Conservation (phyloP, 352 stramenopile species). For the Globisporangium splendens region DNA sequence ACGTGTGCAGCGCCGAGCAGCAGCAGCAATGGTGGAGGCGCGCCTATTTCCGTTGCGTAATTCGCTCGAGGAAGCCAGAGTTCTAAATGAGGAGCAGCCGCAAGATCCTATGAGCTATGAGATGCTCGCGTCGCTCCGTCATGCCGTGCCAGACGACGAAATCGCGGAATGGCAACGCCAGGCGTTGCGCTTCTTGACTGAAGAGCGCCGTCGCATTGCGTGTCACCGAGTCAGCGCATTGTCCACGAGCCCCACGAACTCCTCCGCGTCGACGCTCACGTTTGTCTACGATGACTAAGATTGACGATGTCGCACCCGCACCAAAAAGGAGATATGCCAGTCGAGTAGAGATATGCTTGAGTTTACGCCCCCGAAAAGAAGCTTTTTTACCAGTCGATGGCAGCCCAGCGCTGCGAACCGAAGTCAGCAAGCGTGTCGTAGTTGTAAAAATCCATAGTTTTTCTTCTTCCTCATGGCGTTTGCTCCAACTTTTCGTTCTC, state of each 20-base stretch:
- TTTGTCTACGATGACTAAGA: conserved; percentile 11
- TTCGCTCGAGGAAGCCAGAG: too few relatives aligned
- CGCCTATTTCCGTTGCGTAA: too few relatives aligned
- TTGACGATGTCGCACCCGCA: too few relatives aligned
- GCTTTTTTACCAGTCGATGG: too few relatives aligned
- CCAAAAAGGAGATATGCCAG: neutral
- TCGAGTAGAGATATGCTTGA: conserved; percentile 3
- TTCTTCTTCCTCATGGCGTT: too few relatives aligned
- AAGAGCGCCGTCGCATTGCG: conserved; percentile 23
- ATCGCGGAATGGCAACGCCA: conserved; percentile 23
- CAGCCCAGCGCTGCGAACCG: too few relatives aligned
- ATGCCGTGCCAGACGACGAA: conserved; percentile 15
- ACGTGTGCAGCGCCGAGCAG: conserved; percentile 22
- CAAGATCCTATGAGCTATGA: conserved; percentile 21
- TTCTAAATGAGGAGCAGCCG: conserved; percentile 1
- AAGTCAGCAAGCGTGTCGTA: too few relatives aligned
- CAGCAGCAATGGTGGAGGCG: neutral
- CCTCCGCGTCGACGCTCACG: conserved; percentile 28
- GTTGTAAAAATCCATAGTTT: too few relatives aligned
- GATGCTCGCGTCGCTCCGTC: conserved; percentile 23
- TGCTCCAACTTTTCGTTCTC: too few relatives aligned
- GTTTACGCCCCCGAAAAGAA: neutral
- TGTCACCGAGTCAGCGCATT: conserved; percentile 3
- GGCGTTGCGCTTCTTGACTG: conserved; percentile 29
- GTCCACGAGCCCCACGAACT: conserved; percentile 18